Percentiles rank a stretch among this genome's conserved stretches.
These are phyloP conservation scores for Botrytis tulipae DNA, from an alignment of 2,329 filamentous ascomycete genomes.

Conservation along the genomic window DNA sequence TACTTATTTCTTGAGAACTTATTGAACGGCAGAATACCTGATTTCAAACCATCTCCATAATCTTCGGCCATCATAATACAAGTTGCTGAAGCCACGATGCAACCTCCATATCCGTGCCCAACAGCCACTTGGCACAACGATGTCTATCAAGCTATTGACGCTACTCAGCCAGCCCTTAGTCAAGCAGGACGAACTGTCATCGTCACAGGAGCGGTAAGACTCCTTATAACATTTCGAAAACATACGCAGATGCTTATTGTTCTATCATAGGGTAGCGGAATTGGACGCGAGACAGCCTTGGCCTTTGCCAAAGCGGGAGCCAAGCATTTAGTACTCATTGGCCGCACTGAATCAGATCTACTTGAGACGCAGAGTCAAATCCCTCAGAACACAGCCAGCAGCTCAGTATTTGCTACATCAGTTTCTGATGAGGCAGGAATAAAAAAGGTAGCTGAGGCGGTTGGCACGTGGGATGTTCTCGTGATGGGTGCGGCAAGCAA, in stretches of 20 bases:
- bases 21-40: no score
- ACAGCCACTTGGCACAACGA: not conserved
- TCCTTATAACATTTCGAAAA: not conserved
- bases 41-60: no score
- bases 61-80: no score
- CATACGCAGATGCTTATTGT: no score
- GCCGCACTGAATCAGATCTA: conserved; percentile 40
- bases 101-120: not conserved
- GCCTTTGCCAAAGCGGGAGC: conserved; percentile 48
- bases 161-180: not conserved
- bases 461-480: not conserved
- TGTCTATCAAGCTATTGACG: not conserved
- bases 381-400: not conserved
- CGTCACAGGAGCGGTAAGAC: not conserved
- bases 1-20: no score
- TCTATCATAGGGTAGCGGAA: conserved; percentile 41
- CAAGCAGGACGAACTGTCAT: not conserved
- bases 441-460: not conserved
- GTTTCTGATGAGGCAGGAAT: not conserved
- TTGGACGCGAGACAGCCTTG: conserved; percentile 45
- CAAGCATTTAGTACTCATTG: conserved; percentile 45
- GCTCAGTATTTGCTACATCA: not conserved
- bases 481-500: not conserved
- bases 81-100: not conserved
- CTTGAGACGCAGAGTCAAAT: not conserved